phyloP scores from a whole-genome alignment of 345 rosid genomes.

The Gossypium stocksii region DNA sequence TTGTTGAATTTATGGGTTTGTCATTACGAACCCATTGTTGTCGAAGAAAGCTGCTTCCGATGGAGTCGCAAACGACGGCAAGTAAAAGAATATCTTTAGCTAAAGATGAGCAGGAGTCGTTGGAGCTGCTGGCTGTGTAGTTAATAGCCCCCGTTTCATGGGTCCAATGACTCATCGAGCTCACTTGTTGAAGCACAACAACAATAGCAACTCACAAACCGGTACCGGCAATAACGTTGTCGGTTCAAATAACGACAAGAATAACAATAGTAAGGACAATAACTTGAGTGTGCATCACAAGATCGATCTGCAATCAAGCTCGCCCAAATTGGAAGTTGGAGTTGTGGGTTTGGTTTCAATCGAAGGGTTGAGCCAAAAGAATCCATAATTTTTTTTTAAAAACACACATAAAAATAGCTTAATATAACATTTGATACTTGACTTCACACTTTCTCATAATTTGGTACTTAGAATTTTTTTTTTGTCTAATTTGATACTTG shows the following conservation, averaged over 20 bases:
- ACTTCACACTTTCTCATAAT: no score
- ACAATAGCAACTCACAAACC: conserved; percentile 22
- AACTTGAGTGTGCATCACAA: conserved; percentile 47
- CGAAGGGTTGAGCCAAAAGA: conserved; percentile 40
- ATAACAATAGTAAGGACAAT: neutral
- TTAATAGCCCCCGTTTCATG: conserved; percentile 82
- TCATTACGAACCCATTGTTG: no score
- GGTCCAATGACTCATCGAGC: conserved; percentile 87
- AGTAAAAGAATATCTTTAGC: no score
- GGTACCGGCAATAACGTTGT: neutral
- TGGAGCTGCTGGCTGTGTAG: conserved; percentile 4
- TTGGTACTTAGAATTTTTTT: no score
- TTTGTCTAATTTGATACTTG: no score
- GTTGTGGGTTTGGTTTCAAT: conserved; percentile 19
- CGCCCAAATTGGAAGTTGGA: conserved; percentile 68
- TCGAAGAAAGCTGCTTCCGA: no score
- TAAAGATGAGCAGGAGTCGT: no score
- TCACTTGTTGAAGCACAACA: conserved; percentile 71
- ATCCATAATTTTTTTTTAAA: neutral
- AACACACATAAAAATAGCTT: no score
- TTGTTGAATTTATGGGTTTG: no score
- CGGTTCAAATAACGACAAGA: neutral
- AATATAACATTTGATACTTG: no score
- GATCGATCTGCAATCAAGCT: conserved; percentile 58
- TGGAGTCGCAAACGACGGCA: no score